Evolutionary conservation across 2,329 filamentous ascomycete species (phyloP), one percentile per base, ranked within the genome.

Genomic region (Escovopsis sp.): DNA sequence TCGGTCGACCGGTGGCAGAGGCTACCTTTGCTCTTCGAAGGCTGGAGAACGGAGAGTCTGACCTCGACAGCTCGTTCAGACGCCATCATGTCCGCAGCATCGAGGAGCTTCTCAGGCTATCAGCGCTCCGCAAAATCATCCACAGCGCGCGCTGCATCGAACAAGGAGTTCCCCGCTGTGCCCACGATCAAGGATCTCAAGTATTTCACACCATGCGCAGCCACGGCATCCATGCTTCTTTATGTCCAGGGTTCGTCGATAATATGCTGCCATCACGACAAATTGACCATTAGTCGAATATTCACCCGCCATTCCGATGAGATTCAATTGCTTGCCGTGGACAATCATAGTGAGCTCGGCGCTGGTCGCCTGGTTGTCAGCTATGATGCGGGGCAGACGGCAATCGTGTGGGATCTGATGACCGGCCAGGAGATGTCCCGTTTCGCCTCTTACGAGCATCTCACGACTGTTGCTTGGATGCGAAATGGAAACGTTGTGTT

Each of bases 381-480:
- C 64, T 95, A 94, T 55, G 91, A 98, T 67, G 75, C 76, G 14
- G 81, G 85, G 32, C 84, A 89, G 60, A 94, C 85, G 1, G 86
- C 88, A 4, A 94, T 96, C 56, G 85, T 96, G 7, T 98, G 91
- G 91, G 89, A 98, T 62, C 71, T 95, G 46, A 78, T 93, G 65
- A 93, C 86, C 0, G 91, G 91, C 39, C 79, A 87, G 45, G 87
- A 95, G 61, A 74, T 95, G 44, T 80, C 89, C 33, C 76, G 88
- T n/a, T 96, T 96, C 64, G 80, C 81, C 20, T 91, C 88, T 0
- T 95, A 94, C 55, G 86, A 94, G 55, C 76, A 84, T 50, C 72
- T 96, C 48, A 80, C 79, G 16, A 81, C 85, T 27, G 89, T 88
- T 32, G 72, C 84, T 11, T 98, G 91, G 86, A 95, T 98, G 88